These are phyloP conservation scores for Wickerhamiella domercqiae DNA, from an alignment of 805 yeast species.

Conservation along the genomic window DNA sequence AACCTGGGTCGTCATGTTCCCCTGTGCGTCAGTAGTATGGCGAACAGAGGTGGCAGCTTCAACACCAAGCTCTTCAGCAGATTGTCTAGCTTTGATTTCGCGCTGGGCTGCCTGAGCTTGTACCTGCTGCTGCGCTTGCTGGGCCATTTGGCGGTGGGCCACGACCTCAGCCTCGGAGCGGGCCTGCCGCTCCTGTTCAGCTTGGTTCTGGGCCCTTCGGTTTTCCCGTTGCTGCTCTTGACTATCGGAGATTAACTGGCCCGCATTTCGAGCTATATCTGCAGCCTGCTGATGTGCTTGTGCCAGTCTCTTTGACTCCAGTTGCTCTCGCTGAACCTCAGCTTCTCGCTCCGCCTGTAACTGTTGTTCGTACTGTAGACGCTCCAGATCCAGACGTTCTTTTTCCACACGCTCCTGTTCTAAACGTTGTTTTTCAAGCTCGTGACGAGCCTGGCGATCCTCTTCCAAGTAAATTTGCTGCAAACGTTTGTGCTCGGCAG, in stretches of 20 bases:
- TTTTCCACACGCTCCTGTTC: constrained; percentile 1
- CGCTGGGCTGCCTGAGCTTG: too few species aligned
- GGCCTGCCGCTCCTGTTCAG: not conserved
- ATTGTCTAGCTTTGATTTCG: too few species aligned
- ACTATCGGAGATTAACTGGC: not conserved
- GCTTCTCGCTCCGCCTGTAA: constrained; percentile 1
- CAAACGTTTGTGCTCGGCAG: constrained; percentile 1
- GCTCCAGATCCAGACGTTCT: constrained; percentile 2
- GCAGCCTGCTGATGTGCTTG: not conserved
- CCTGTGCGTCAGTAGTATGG: constrained; percentile 21
- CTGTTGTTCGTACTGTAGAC: not conserved
- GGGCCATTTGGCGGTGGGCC: constrained; percentile 4
- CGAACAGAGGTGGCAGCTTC: constrained; percentile 14
- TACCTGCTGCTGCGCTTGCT: too few species aligned
- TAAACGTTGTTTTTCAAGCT: not conserved
- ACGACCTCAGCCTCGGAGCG: not conserved
- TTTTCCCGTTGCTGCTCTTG: not conserved
- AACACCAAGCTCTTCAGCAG: not conserved
- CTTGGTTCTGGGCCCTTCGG: not conserved
- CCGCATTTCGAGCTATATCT: too few species aligned
- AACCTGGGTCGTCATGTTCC: constrained; percentile 36
- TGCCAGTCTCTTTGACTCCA: not conserved
- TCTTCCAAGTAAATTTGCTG: constrained; percentile 1
- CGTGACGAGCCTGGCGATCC: not conserved
- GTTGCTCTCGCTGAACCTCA: constrained; percentile 1